A percentile compares a stretch with the other conserved stretches of the same genome.
phyloP scores from a whole-genome alignment of 1,284 basidiomycete species.

The Ustilago shanxiensis region DNA sequence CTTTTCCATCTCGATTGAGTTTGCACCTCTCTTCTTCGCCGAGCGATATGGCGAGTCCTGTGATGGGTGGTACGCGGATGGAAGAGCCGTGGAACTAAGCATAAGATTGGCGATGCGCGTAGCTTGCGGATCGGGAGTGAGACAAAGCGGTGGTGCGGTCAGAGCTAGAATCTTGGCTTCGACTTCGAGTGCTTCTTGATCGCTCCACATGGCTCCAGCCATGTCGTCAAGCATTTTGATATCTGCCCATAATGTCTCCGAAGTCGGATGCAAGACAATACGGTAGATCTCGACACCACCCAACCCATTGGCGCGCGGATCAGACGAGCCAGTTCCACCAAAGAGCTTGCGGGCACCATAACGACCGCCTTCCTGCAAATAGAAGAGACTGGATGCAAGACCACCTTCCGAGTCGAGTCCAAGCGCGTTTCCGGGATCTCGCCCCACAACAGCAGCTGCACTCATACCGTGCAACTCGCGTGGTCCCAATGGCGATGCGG shows the following conservation, averaged over 20 bases:
- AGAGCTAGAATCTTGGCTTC: slow-evolving; percentile 63
- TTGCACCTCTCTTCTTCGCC: slow-evolving; percentile 51
- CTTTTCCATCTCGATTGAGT: slow-evolving; percentile 62
- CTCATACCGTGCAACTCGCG: slow-evolving; percentile 34
- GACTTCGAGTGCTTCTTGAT: slow-evolving; percentile 64
- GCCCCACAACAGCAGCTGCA: not conserved
- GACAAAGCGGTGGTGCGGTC: slow-evolving; percentile 66
- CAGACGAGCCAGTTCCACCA: slow-evolving; percentile 17
- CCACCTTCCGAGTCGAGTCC: slow-evolving; percentile 15
- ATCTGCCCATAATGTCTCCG: slow-evolving; percentile 65
- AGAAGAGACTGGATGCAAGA: slow-evolving; percentile 44
- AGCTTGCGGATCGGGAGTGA: slow-evolving; percentile 63
- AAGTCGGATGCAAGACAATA: slow-evolving; percentile 62
- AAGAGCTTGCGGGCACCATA: slow-evolving; percentile 46
- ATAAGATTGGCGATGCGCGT: slow-evolving; percentile 66
- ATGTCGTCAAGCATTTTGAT: slow-evolving; percentile 62
- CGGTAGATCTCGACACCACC: slow-evolving; percentile 63
- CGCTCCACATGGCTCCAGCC: slow-evolving; percentile 60
- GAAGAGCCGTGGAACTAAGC: slow-evolving; percentile 61
- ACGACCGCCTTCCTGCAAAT: slow-evolving; percentile 57
- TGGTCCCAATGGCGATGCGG: slow-evolving; percentile 20
- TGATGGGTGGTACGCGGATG: slow-evolving; percentile 46
- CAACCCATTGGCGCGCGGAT: slow-evolving; percentile 29
- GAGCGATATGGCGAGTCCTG: slow-evolving; percentile 41
- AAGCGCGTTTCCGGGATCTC: not conserved